phyloP scores from a whole-genome alignment of 371 early-diverging fungal species.

The Mucor racemosus region DNA sequence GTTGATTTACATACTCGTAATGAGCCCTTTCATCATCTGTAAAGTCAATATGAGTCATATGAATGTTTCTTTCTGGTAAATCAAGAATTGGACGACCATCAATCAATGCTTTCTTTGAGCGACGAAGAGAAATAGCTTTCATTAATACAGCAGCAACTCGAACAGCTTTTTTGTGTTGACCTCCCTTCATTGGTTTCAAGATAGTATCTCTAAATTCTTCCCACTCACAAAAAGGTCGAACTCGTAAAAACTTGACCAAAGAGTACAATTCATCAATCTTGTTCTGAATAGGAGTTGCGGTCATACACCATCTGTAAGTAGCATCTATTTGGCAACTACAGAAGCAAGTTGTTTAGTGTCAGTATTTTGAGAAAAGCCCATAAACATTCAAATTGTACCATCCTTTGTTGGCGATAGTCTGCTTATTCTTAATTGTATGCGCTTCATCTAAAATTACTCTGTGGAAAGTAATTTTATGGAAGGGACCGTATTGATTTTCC shows the following conservation, averaged over 20 bases:
- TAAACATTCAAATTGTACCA: conserved; percentile 29
- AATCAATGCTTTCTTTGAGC: conserved; percentile 64
- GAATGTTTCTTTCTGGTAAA: conserved; percentile 64
- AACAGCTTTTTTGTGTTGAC: conserved; percentile 31
- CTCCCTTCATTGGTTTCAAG: conserved; percentile 38
- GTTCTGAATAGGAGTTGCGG: conserved; percentile 86
- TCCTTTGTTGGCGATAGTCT: conserved; percentile 64
- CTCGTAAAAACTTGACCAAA: conserved; percentile 78
- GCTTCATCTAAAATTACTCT: conserved; percentile 87
- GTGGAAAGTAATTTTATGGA: conserved; percentile 43
- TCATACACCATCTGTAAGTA: conserved; percentile 81
- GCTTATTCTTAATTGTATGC: conserved; percentile 81
- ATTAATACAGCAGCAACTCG: conserved; percentile 40
- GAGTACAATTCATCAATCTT: conserved; percentile 86
- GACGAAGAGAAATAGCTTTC: conserved; percentile 67
- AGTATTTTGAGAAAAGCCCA: neutral
- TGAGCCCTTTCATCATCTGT: conserved; percentile 61
- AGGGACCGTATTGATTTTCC: conserved; percentile 12
- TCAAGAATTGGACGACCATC: conserved; percentile 72
- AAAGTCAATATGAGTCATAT: conserved; percentile 61
- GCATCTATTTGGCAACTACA: conserved; percentile 61
- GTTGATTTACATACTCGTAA: conserved; percentile 61
- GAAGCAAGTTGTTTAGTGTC: neutral
- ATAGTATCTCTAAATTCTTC: conserved; percentile 61
- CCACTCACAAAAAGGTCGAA: conserved; percentile 68